Evolutionary conservation across 2,329 filamentous ascomycete species (phyloP).

Genomic region (Trichoderma lentiforme): DNA sequence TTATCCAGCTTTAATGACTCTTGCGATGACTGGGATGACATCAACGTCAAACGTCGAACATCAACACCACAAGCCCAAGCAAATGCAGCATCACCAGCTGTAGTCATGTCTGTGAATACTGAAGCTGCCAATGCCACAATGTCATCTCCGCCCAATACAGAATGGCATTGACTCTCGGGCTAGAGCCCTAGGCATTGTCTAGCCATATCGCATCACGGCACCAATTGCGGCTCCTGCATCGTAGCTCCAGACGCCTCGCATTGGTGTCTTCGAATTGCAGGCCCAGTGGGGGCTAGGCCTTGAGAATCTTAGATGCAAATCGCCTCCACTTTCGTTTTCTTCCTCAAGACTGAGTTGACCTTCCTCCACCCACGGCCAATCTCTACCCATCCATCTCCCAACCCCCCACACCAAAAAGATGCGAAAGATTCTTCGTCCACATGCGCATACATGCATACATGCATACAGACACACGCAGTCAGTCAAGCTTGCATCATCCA

Average conservation of each 20-base stretch:
- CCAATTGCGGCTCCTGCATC: slow-evolving; percentile 13
- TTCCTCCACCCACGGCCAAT: slow-evolving; percentile 7
- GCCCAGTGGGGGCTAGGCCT: slow-evolving; percentile 14
- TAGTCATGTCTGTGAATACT: not conserved
- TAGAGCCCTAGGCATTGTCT: not conserved
- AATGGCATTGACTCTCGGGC: not conserved
- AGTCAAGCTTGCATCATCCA: not conserved
- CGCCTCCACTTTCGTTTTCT: slow-evolving; percentile 15
- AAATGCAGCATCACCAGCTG: not conserved
- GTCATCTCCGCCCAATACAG: not conserved
- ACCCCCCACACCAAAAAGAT: slow-evolving; percentile 6
- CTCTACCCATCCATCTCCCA: not conserved
- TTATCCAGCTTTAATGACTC: not conserved
- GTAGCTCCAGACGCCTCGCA: slow-evolving; percentile 7
- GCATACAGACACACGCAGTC: not conserved
- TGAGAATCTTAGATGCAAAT: slow-evolving; percentile 16
- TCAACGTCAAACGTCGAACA: not conserved
- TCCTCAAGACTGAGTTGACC: not conserved
- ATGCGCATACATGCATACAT: slow-evolving; percentile 7
- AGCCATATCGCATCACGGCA: not conserved
- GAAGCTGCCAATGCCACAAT: not conserved
- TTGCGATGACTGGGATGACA: not conserved
- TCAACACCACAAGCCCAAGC: not conserved
- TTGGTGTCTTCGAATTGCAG: slow-evolving; percentile 10
- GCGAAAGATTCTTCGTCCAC: slow-evolving; percentile 19